A percentile compares a stretch with the other conserved stretches of the same genome.
Evolutionary conservation across 371 early-diverging fungal genomes (phyloP).

Genomic region (Capillidium heterosporum): DNA sequence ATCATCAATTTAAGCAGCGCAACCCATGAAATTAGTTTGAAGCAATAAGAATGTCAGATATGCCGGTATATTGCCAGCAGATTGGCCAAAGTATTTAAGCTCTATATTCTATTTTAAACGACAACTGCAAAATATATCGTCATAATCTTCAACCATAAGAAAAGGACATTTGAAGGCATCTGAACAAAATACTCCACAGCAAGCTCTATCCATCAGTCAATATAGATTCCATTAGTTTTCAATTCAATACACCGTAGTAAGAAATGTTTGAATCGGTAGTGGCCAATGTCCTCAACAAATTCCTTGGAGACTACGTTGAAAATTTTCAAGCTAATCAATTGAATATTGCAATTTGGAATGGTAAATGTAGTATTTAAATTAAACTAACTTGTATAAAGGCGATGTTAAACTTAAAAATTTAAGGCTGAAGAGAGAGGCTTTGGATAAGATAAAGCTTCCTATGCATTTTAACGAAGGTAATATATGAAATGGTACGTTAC

Average conservation of each 20-base stretch:
- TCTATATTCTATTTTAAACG: no score
- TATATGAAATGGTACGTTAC: background rate
- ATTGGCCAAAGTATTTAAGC: no score
- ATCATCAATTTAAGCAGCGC: no score
- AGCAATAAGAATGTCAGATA: no score
- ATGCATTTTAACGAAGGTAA: slow-evolving; percentile 83
- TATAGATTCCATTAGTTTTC: no score
- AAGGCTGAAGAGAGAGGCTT: slow-evolving; percentile 68
- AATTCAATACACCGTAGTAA: background rate
- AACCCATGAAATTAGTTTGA: no score
- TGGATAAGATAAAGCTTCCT: slow-evolving; percentile 86
- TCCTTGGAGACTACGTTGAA: slow-evolving; percentile 89
- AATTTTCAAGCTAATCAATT: slow-evolving; percentile 91
- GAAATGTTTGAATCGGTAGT: slow-evolving; percentile 80
- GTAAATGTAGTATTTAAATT: slow-evolving; percentile 21
- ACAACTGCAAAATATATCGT: no score
- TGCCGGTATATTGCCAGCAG: no score
- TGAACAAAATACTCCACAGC: no score
- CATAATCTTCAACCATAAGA: no score
- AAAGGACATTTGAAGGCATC: no score
- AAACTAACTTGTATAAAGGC: slow-evolving; percentile 26
- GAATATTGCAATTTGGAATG: slow-evolving; percentile 91
- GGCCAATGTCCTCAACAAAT: slow-evolving; percentile 71
- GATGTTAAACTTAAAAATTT: slow-evolving; percentile 89
- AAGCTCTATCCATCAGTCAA: no score